Evolutionary conservation across 2,329 filamentous ascomycete species (phyloP), one percentile per base, ranked within the genome.

Genomic region (Penicillium frequentans): DNA sequence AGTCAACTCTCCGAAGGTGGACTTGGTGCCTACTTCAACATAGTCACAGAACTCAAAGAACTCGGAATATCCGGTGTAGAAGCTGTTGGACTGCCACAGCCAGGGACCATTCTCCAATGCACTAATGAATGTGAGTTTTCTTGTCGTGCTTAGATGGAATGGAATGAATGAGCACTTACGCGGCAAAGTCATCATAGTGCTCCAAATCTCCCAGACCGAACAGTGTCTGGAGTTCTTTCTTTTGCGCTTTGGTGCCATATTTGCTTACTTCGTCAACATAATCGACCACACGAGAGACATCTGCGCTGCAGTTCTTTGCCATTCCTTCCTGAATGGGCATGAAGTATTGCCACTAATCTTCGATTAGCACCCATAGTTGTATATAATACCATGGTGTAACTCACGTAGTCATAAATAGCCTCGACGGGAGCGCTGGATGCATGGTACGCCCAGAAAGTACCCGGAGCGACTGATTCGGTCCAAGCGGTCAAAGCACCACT

Each of bases 361-460:
- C 13, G 19, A 23, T 11, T 55, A 29, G 39, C 19, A 43, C 8
- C 11, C 2, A 13, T 19, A 9, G 33, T 3, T 10, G 13, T 9
- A 48, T 16, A 6, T 2, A 3, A 48, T 10, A 27, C 8, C 5
- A 16, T 9, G 6, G 10, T 1, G 4, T 9, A 23, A 58, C 66
- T 37, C 44, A 77, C 74, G 64, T 81, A 85, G 68, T 86, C 76
- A 24, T 79, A 77, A 33, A 86, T 78, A 1, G 81, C 79, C 62
- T 86, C 71, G 1, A 86, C 82, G 0, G 82, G 81, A 0, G 79
- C 84, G 66, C 80, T 82, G 29, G 81, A 82, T 3, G 83, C 74
- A 68, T 84, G 82, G 60, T 86, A 86, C 1, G 83, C 83, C 83
- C 83, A 86, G 69, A 84, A 83, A 0, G 82, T 85, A 7, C 81